These are phyloP conservation scores for Rhynchosporium secalis DNA, from an alignment of 2,329 filamentous ascomycete species.

Conservation along the genomic window DNA sequence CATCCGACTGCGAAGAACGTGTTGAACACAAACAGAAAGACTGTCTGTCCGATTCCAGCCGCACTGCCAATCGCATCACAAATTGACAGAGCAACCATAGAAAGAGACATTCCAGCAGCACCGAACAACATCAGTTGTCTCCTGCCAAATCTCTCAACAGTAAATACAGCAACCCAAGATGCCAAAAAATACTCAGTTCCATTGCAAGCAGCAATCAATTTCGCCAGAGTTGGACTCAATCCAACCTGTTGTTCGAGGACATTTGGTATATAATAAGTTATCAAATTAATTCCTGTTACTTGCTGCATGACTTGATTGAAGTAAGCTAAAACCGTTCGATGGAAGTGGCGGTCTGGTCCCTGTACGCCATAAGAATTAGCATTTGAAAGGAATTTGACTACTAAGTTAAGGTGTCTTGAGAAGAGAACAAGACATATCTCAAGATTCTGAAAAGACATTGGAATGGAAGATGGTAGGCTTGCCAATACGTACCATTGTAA, in stretches of 20 bases:
- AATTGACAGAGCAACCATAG: constrained; percentile 60
- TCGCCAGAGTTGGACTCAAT: constrained; percentile 48
- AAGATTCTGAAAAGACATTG: too few relatives aligned
- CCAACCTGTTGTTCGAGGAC: constrained; percentile 52
- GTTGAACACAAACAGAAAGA: constrained; percentile 52
- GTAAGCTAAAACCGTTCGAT: constrained; percentile 52
- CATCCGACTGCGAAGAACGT: constrained; percentile 54
- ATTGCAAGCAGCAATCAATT: constrained; percentile 56
- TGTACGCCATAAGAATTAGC: too few relatives aligned
- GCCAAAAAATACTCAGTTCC: constrained; percentile 48
- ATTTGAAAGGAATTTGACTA: too few relatives aligned
- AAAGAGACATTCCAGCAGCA: constrained; percentile 60
- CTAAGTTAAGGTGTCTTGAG: too few relatives aligned
- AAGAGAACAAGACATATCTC: too few relatives aligned
- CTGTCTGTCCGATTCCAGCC: constrained; percentile 37
- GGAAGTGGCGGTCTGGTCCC: constrained; percentile 53
- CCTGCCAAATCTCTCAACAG: constrained; percentile 60
- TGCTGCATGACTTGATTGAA: constrained; percentile 55
- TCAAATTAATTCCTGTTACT: constrained; percentile 45
- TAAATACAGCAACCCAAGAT: constrained; percentile 43
- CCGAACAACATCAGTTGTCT: constrained; percentile 73
- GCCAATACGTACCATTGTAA: constrained; percentile 41
- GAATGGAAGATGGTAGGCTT: too few relatives aligned
- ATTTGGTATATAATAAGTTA: constrained; percentile 50
- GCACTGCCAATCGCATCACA: constrained; percentile 34